These are phyloP conservation scores for Graphilbum fragrans DNA, from an alignment of 2,329 filamentous ascomycete species.

Conservation along the genomic window DNA sequence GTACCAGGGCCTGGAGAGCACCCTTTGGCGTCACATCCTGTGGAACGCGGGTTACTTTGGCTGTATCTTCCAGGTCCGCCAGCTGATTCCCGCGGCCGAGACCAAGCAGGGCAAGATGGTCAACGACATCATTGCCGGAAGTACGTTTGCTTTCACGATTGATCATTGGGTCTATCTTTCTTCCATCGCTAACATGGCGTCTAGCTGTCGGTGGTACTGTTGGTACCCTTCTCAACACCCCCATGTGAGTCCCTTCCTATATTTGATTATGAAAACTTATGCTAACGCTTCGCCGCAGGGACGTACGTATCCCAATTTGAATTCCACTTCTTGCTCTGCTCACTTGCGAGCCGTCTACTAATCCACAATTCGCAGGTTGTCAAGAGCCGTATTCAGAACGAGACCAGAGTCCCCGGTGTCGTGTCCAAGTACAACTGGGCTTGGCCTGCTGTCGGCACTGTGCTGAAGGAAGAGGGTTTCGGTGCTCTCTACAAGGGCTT, in stretches of 20 bases:
- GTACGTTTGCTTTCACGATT: conserved; percentile 6
- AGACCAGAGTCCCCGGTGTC: conserved; percentile 65
- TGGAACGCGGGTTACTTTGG: conserved; percentile 98
- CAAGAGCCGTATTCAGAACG: conserved; percentile 97
- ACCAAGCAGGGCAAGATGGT: conserved; percentile 70
- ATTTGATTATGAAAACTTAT: neutral
- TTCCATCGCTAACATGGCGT: neutral
- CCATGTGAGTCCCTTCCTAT: conserved; percentile 61
- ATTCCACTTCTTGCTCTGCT: too few relatives aligned
- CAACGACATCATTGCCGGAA: conserved; percentile 80
- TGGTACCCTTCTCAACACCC: conserved; percentile 88
- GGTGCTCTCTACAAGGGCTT: conserved; percentile 94
- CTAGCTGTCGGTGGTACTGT: conserved; percentile 64
- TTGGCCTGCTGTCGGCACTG: conserved; percentile 72
- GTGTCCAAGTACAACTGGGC: conserved; percentile 98
- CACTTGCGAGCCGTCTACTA: conserved; percentile 1
- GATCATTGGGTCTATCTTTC: neutral
- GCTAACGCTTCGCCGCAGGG: conserved; percentile 2
- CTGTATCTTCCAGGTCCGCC: conserved; percentile 93
- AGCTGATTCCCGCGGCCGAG: conserved; percentile 67
- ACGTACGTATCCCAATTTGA: conserved; percentile 6
- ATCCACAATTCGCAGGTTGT: conserved; percentile 50
- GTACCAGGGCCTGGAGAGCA: conserved; percentile 95
- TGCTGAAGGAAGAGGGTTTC: conserved; percentile 90
- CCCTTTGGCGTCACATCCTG: conserved; percentile 76